A percentile compares a stretch with the other conserved stretches of the same genome.
These are phyloP conservation scores for Hanseniaspora hatyaiensis DNA, from an alignment of 805 yeast species.

Conservation along the genomic window DNA sequence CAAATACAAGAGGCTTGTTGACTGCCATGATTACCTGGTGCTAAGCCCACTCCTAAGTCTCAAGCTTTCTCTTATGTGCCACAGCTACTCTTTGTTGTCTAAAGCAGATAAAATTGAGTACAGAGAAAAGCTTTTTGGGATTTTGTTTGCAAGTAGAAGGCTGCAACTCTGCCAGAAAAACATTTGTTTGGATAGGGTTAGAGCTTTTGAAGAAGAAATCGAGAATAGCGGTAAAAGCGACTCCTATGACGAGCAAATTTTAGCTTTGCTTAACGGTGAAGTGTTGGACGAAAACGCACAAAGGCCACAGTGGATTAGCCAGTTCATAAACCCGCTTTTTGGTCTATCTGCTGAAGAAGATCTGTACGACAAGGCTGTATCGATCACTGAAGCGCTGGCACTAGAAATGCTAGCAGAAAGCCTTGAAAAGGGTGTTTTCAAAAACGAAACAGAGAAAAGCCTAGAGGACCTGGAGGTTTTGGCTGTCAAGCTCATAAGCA, in stretches of 20 bases:
- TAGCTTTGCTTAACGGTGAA: background rate
- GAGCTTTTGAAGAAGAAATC: background rate
- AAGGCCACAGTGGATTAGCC: conserved; percentile 4
- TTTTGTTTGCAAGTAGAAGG: conserved; percentile 1
- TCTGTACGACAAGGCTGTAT: conserved; percentile 2
- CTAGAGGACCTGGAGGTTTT: background rate
- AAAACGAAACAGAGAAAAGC: background rate
- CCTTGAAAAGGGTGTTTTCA: background rate
- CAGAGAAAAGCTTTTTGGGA: background rate
- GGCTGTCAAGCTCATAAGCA: background rate
- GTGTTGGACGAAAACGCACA: background rate
- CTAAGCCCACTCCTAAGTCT: background rate
- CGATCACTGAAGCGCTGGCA: conserved; percentile 4
- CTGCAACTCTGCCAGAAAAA: background rate
- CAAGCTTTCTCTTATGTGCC: background rate
- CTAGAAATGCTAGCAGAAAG: background rate
- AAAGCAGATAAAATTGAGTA: background rate
- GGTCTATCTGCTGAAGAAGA: background rate
- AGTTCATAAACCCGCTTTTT: background rate
- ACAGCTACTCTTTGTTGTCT: background rate
- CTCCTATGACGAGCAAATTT: background rate
- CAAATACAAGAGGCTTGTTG: background rate
- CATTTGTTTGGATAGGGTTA: background rate
- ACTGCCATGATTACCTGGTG: background rate
- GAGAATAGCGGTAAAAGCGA: background rate